phyloP scores from a whole-genome alignment of 1,139 yeast genomes.

The Yamadazyma oceani region DNA sequence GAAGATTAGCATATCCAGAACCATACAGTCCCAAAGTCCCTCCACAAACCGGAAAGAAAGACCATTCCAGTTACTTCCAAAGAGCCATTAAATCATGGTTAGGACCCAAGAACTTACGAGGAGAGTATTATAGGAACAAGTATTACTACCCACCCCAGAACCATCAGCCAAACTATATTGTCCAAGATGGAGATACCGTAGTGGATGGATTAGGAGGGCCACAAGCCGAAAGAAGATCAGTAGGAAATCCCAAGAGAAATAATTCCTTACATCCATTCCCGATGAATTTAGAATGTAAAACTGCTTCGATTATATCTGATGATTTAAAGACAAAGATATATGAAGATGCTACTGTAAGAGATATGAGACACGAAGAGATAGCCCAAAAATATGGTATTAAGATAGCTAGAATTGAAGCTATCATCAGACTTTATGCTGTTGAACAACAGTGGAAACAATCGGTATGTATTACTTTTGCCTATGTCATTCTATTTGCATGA shows the following conservation, averaged over 20 bases:
- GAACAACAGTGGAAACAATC: conserved; percentile 60
- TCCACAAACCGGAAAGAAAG: conserved; percentile 28
- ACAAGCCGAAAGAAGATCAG: conserved; percentile 13
- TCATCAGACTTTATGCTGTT: conserved; percentile 63
- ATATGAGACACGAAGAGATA: conserved; percentile 64
- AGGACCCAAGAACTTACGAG: conserved; percentile 83
- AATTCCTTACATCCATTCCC: conserved; percentile 74
- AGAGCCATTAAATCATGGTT: conserved; percentile 53
- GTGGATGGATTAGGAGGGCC: conserved; percentile 16
- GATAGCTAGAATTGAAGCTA: conserved; percentile 84
- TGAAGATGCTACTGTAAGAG: conserved; percentile 52
- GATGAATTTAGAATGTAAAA: conserved; percentile 63
- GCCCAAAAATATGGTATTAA: conserved; percentile 81
- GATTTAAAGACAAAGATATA: conserved; percentile 61
- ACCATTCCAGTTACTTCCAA: conserved; percentile 28
- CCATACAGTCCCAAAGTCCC: conserved; percentile 26
- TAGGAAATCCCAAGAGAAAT: conserved; percentile 22
- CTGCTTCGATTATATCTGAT: conserved; percentile 61
- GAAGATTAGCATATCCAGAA: conserved; percentile 31
- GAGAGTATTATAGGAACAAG: conserved; percentile 77
- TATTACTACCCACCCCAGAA: conserved; percentile 71
- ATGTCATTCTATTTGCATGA: conserved; percentile 14
- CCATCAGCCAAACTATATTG: conserved; percentile 73
- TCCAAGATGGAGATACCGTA: conserved; percentile 53
- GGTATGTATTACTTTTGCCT: conserved; percentile 46